Evolutionary conservation across 2,329 filamentous ascomycete species (phyloP).

Genomic region (Aaosphaeria arxii): DNA sequence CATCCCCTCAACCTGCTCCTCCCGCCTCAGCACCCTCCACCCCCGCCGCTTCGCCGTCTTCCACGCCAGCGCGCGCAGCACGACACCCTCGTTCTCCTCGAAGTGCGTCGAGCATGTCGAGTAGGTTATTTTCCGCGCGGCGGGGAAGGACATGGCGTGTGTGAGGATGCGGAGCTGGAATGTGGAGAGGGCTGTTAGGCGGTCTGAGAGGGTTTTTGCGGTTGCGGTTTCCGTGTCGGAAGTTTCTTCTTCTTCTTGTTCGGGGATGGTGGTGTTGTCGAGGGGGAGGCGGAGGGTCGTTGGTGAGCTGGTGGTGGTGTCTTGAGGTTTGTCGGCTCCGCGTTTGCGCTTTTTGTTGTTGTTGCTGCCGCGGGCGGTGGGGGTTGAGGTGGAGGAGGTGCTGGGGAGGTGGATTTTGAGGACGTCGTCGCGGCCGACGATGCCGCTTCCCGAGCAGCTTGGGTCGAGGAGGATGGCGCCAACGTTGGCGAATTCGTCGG

Average conservation of each 20-base stretch:
- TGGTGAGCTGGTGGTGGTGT: slow-evolving; percentile 5
- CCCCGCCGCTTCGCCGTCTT: slow-evolving; percentile 63
- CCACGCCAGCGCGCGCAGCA: slow-evolving; percentile 67
- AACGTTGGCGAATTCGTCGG: slow-evolving; percentile 65
- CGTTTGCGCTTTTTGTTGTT: slow-evolving; percentile 31
- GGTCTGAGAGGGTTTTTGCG: slow-evolving; percentile 41
- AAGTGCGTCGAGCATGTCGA: slow-evolving; percentile 89
- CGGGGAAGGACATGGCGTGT: slow-evolving; percentile 80
- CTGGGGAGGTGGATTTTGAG: slow-evolving; percentile 59
- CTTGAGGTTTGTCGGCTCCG: slow-evolving; percentile 1
- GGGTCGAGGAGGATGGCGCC: slow-evolving; percentile 83
- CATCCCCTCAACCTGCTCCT: slow-evolving; percentile 74
- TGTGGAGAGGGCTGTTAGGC: slow-evolving; percentile 69
- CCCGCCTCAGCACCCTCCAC: slow-evolving; percentile 73
- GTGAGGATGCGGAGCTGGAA: slow-evolving; percentile 81
- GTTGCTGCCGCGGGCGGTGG: slow-evolving; percentile 3
- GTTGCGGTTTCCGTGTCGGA: slow-evolving; percentile 38
- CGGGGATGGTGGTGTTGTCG: not conserved
- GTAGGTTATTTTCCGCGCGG: slow-evolving; percentile 69
- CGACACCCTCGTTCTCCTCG: slow-evolving; percentile 86
- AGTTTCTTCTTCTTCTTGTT: slow-evolving; percentile 19
- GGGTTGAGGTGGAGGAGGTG: not conserved
- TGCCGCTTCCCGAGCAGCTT: slow-evolving; percentile 93
- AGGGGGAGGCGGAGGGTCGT: not conserved
- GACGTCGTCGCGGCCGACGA: slow-evolving; percentile 83